A percentile compares a stretch with the other conserved stretches of the same genome.
phyloP scores from a whole-genome alignment of 768 basidiomycete species.

The Serpula lacrymans region DNA sequence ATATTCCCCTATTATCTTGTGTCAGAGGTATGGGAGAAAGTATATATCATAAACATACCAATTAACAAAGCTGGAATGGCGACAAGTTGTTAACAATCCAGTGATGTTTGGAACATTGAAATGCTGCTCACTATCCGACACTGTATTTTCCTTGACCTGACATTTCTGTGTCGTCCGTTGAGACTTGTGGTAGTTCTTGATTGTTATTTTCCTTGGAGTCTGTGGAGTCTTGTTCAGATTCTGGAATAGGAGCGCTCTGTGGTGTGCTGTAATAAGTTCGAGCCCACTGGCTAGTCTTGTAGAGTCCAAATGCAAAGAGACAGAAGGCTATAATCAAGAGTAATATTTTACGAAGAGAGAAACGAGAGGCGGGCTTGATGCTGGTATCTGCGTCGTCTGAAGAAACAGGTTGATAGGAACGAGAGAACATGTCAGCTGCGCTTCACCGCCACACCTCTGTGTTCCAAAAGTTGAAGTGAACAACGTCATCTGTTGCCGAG shows the following conservation, averaged over 20 bases:
- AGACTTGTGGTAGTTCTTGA: constrained; percentile 9
- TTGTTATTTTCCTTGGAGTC: constrained; percentile 11
- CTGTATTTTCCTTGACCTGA: constrained; percentile 60
- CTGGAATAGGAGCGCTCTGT: background rate
- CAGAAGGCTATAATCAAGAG: constrained; percentile 34
- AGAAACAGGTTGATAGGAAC: constrained; percentile 15
- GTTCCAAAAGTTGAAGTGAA: constrained; percentile 9
- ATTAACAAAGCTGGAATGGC: constrained; percentile 61
- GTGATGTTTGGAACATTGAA: background rate
- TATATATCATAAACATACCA: constrained; percentile 43
- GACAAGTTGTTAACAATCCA: constrained; percentile 9
- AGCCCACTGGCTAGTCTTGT: constrained; percentile 42
- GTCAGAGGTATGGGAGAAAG: background rate
- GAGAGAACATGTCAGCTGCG: constrained; percentile 17
- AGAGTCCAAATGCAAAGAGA: constrained; percentile 38
- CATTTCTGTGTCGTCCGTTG: constrained; percentile 27
- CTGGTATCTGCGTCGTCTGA: constrained; percentile 17
- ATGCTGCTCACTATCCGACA: constrained; percentile 69
- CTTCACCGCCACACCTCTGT: background rate
- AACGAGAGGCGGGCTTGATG: constrained; percentile 21
- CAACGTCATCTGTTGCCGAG: no score
- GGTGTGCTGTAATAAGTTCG: constrained; percentile 5
- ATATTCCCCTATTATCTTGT: constrained; percentile 72
- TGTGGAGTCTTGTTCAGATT: constrained; percentile 5
- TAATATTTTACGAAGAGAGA: constrained; percentile 24